Evolutionary conservation across 441 rosid species (phyloP).

Genomic region (Heliophila coronopifolia): DNA sequence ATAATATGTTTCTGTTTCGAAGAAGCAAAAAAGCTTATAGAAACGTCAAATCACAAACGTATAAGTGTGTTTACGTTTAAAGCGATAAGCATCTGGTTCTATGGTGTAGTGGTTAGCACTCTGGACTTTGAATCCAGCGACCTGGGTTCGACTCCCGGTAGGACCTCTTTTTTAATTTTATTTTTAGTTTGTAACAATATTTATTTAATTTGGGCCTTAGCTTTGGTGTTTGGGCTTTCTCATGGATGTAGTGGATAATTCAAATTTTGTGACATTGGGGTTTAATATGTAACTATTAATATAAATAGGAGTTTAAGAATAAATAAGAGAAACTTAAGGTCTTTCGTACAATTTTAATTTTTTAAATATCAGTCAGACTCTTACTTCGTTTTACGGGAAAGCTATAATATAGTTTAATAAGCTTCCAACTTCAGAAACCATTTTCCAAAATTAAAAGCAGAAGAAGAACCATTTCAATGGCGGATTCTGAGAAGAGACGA

Average conservation of each 20-base stretch:
- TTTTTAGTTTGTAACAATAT: no score
- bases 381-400: neutral
- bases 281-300: neutral
- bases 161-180: conserved; percentile 36
- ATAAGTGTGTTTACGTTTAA: no score
- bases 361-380: neutral
- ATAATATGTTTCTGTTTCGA: no score
- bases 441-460: conserved; percentile 7
- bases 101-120: conserved; percentile 99
- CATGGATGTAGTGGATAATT: no score
- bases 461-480: conserved; percentile 25
- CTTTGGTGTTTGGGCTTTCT: no score
- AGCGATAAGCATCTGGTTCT: conserved; percentile 38
- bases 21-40: no score
- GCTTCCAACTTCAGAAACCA: no score
- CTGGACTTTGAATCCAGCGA: conserved; percentile 99
- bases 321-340: neutral
- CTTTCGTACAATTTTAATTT: neutral
- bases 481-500: conserved; percentile 28
- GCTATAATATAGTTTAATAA: no score
- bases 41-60: no score
- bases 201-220: no score
- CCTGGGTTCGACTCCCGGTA: conserved; percentile 99
- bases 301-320: neutral
- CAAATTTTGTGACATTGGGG: no score